Evolutionary conservation across 2,329 filamentous ascomycete genomes (phyloP).

Genomic region (Cercospora zeae-maydis): DNA sequence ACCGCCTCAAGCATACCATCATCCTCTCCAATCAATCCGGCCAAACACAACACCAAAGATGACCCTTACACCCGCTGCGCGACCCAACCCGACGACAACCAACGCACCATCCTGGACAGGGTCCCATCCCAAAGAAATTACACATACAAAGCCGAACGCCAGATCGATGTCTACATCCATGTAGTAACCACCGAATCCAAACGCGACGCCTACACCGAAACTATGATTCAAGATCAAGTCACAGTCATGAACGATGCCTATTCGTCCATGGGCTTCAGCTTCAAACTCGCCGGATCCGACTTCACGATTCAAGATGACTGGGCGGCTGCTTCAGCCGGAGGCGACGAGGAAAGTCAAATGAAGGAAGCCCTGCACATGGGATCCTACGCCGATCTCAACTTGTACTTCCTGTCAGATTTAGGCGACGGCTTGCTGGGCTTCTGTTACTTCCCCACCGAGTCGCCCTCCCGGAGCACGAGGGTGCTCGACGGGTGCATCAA

Average conservation of each 20-base stretch:
- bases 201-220: conserved; percentile 35
- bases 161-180: conserved; percentile 38
- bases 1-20: neutral
- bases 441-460: conserved; percentile 31
- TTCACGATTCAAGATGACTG: conserved; percentile 51
- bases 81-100: conserved; percentile 2
- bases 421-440: conserved; percentile 24
- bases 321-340: conserved; percentile 47
- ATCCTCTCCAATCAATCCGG: neutral
- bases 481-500: conserved; percentile 53
- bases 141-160: conserved; percentile 5
- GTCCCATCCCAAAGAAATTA: conserved; percentile 6
- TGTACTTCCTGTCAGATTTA: conserved; percentile 56
- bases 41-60: neutral
- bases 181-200: conserved; percentile 38
- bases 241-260: conserved; percentile 33
- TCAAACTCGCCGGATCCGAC: conserved; percentile 46
- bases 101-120: conserved; percentile 1
- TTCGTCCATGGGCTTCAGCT: conserved; percentile 41
- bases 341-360: conserved; percentile 42
- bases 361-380: conserved; percentile 52
- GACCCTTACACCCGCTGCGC: conserved; percentile 5
- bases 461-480: conserved; percentile 40
- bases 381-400: conserved; percentile 51
- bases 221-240: conserved; percentile 8